Evolutionary conservation across 2,329 filamentous ascomycete species (phyloP), one percentile per base, ranked within the genome.

Genomic region (Xylariomycetidae sp.): DNA sequence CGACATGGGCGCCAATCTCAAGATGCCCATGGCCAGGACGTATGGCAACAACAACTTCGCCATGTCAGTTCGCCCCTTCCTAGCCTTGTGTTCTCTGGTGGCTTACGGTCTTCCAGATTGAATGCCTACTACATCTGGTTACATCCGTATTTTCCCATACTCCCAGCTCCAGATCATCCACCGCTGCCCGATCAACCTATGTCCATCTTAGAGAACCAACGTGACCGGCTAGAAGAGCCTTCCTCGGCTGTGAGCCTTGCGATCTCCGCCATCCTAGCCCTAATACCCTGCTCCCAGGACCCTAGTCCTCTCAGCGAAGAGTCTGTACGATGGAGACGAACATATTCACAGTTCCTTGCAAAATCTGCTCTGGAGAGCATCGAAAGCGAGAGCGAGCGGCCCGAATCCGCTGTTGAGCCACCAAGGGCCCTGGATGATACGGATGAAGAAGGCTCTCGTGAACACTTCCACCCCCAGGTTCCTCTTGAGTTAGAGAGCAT

Each of bases 111-210:
- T 6, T 35, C 34, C 37, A 66, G 63, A 32, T 52, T 71, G 14
- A 63, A 68, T 37, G 68, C 66, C 4, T 72, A 72, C 46, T 72
- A 72, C 39, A 59, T 66, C 35, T 72, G 64, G 58, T 66, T 72
- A 35, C 68, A 72, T 38, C 61, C 65, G 1, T 72, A 61, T 37
- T 64, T 72, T 13, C 68, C 68, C 4, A 67, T 72, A 22, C 47
- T 72, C 3, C 68, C 68, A 10, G 55, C 68, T 3, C 65, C 67
- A 5, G 50, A 52, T 14, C 39, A 39, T 18, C 39, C 48, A 18
- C 50, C 60, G 10, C 40, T 53, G 19, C 39, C 43, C 8, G 62
- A 59, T 37, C 52, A 60, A 32, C 49, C 58, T 5, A 38, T 54
- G 1, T 46, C 57, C 4, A 43, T 60, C 5, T 43, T 58, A 10